Percentiles rank a stretch among this genome's conserved stretches.
phyloP scores from a whole-genome alignment of 1,284 basidiomycete species.

The Athelia psychrophila region DNA sequence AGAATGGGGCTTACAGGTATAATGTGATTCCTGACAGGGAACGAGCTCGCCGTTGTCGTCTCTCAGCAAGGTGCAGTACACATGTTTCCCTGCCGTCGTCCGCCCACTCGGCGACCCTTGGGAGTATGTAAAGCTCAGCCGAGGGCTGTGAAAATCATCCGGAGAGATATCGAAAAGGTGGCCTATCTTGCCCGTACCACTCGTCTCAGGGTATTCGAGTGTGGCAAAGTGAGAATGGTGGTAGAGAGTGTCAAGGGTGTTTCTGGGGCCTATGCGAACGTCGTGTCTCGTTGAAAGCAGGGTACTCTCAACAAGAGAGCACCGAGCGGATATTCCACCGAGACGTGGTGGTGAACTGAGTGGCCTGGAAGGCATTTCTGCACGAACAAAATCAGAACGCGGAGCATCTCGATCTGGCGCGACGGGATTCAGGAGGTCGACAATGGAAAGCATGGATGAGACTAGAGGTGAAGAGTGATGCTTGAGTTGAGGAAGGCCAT shows the following conservation, averaged over 20 bases:
- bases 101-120: constrained; percentile 2
- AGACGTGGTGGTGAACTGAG: too few relatives aligned
- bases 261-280: background rate
- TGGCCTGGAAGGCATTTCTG: too few relatives aligned
- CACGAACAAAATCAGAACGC: too few relatives aligned
- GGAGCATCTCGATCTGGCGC: too few relatives aligned
- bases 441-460: too few relatives aligned
- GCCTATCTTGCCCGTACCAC: constrained; percentile 1
- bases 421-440: too few relatives aligned
- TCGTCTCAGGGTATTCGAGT: constrained; percentile 7
- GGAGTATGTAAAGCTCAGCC: constrained; percentile 6
- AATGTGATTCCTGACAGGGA: background rate
- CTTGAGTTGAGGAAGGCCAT: too few relatives aligned
- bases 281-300: too few relatives aligned
- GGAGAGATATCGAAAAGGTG: constrained; percentile 7
- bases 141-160: constrained; percentile 4
- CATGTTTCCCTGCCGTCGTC: background rate
- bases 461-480: too few relatives aligned
- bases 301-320: too few relatives aligned
- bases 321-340: too few relatives aligned
- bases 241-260: background rate
- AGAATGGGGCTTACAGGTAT: too few relatives aligned
- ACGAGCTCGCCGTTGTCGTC: background rate
- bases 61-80: background rate
- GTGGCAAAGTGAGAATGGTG: background rate